A percentile compares a stretch with the other conserved stretches of the same genome.
These are phyloP conservation scores for Torrubiellomyces zombiae DNA, from an alignment of 2,329 filamentous ascomycete genomes.

Conservation along the genomic window DNA sequence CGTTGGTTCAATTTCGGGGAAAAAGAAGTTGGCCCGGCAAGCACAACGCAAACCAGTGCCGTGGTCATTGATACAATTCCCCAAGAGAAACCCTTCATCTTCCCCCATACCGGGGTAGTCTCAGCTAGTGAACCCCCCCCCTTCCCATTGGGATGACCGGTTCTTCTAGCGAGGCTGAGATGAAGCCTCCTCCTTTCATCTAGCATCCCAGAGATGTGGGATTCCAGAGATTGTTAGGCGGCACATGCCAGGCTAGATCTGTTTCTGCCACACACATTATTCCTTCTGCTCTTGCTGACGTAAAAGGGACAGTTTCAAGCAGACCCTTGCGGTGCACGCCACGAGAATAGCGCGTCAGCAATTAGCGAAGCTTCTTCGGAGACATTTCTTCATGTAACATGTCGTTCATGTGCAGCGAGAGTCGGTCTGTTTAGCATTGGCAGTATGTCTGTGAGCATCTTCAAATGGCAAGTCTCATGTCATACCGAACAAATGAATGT, in stretches of 20 bases:
- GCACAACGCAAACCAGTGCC: conserved; percentile 30
- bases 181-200: conserved; percentile 26
- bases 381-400: conserved; percentile 24
- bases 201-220: conserved; percentile 30
- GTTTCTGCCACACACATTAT: no score
- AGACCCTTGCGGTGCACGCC: no score
- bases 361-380: no score
- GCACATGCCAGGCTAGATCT: no score
- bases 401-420: conserved; percentile 26
- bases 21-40: conserved; percentile 47
- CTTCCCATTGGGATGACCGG: conserved; percentile 24
- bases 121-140: conserved; percentile 19
- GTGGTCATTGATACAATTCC: conserved; percentile 53
- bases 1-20: no score
- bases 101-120: conserved; percentile 10
- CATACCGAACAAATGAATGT: conserved; percentile 10
- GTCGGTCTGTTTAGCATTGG: conserved; percentile 31
- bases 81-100: conserved; percentile 36
- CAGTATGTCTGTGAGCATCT: conserved; percentile 29
- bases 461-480: conserved; percentile 40
- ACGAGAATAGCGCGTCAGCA: no score
- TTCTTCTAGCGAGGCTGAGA: conserved; percentile 15
- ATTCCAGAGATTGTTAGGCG: conserved; percentile 31
- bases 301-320: no score
- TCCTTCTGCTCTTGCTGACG: no score